Evolutionary conservation across 2,329 filamentous ascomycete genomes (phyloP), one percentile per base, ranked within the genome.

Genomic region (Orbilia brochopaga): DNA sequence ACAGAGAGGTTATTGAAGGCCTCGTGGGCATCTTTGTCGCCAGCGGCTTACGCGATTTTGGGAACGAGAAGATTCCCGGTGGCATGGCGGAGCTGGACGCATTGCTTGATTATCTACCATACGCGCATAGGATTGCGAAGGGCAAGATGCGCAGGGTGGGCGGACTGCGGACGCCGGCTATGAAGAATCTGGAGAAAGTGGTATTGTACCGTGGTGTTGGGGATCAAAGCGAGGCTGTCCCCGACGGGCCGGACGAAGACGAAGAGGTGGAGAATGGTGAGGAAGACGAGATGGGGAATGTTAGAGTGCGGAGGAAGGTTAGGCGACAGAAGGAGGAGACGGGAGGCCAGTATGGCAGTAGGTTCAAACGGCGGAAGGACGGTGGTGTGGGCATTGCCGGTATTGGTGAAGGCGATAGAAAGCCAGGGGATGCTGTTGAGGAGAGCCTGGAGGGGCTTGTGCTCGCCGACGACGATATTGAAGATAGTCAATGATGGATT

Each of bases 81-180:
- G 73, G 48, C 32, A 74, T 57, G 66, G 59, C 54, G 53, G 66
- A 53, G 32, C 48, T 51, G 52, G 90, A 93, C 78, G 84, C 94
- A 81, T 80, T 97, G 0, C 85, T 97, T 23, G 91, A 97, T 74
- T 87, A 91, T 7, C 83, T 99, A 0, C 94, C 94, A 0, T 97
- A 96, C 79, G 87, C 94, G 83, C 83, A 88, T 0, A 84, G 86
- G 56, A 90, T 97, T 42, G 72, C 77, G 79, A 75, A 77, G 63
- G 76, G 77, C 63, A 61, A 19, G 58, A 76, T 52, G 57, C 79
- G 46, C 78, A 81, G 23, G 58, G 59, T 51, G 24, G 50, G 63
- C 3, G 69, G 74, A 65, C 1, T 37, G 27, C 6, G 56, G 73
- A 81, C 1, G 81, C 83, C 15, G 77, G 80, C 32, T 77, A 80